These are phyloP conservation scores for Jaltomata sinuosa DNA, from an alignment of 257 asterid species.

Conservation along the genomic window DNA sequence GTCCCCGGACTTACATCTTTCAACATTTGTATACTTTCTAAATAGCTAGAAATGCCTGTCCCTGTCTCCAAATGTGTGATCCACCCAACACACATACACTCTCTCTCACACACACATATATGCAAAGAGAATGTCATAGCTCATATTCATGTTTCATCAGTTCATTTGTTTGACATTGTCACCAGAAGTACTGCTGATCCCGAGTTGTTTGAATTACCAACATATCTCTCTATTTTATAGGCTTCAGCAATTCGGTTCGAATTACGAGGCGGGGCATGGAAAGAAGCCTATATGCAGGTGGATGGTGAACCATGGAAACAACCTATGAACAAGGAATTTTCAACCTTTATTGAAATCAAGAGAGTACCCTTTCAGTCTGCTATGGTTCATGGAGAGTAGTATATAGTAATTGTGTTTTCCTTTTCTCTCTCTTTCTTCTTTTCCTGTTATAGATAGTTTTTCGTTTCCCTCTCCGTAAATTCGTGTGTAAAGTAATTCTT, in stretches of 20 bases:
- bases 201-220: not conserved
- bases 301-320: constrained; percentile 98
- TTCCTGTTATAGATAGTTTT: not conserved
- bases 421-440: not conserved
- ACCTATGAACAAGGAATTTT: constrained; percentile 60
- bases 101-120: not conserved
- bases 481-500: not conserved
- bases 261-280: constrained; percentile 94
- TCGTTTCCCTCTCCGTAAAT: not conserved
- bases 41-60: no score
- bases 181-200: not conserved
- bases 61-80: no score
- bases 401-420: not conserved
- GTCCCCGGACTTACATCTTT: no score
- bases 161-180: not conserved
- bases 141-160: not conserved
- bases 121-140: not conserved
- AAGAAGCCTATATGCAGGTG: constrained; percentile 70
- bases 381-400: constrained; percentile 43
- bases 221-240: constrained; percentile 14
- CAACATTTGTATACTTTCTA: no score
- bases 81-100: not conserved
- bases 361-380: constrained; percentile 52
- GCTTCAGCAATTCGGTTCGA: constrained; percentile 75
- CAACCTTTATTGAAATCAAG: constrained; percentile 64